Evolutionary conservation across 495 filamentous ascomycete genomes (phyloP).

Genomic region (Aspergillus homomorphus): DNA sequence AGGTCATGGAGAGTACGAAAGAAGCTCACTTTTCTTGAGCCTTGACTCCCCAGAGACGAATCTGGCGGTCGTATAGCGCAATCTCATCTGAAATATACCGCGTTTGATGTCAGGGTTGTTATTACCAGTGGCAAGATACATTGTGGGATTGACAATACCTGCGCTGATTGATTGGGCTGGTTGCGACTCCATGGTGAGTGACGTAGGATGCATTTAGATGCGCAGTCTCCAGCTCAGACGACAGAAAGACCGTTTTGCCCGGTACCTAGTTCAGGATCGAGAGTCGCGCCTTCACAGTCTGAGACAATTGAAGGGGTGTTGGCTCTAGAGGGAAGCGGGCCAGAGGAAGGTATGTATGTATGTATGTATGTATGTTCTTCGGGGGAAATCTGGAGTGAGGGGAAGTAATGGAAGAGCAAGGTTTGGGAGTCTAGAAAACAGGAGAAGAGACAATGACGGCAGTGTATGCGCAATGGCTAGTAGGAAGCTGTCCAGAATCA

Average conservation of each 20-base stretch:
- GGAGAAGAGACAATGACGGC: not conserved
- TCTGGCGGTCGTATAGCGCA: constrained; percentile 95
- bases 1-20: not conserved
- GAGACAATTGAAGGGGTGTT: not conserved
- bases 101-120: constrained; percentile 8
- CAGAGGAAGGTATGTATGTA: no score
- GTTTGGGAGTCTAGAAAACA: not conserved
- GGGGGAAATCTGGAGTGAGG: not conserved
- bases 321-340: no score
- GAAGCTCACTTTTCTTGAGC: constrained; percentile 71
- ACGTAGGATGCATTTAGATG: not conserved
- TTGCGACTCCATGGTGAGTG: constrained; percentile 30
- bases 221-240: not conserved
- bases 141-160: constrained; percentile 32
- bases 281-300: not conserved
- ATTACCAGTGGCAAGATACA: not conserved
- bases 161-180: constrained; percentile 49
- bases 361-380: no score
- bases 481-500: not conserved
- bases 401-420: not conserved
- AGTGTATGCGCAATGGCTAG: no score
- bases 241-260: not conserved
- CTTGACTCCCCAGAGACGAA: constrained; percentile 95
- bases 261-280: not conserved
- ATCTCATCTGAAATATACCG: constrained; percentile 70